Conservation (phyloP, 1,139 yeast species). For the Wickerhamomyces sp. region DNA sequence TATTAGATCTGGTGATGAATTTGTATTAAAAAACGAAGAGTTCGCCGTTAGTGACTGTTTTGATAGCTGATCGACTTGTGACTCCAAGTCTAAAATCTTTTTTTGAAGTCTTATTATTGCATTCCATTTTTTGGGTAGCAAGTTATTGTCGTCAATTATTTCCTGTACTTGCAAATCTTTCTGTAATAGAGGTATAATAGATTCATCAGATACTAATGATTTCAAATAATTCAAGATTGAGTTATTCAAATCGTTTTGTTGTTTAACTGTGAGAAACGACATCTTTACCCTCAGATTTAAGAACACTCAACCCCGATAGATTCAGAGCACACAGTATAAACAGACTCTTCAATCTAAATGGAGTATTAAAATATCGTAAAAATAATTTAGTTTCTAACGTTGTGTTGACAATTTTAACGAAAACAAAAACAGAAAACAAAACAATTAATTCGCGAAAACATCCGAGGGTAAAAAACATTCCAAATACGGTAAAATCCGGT, state of each 20-base stretch:
- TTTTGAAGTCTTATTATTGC: conserved; percentile 79
- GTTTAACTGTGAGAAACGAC: conserved; percentile 44
- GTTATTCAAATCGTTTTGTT: conserved; percentile 48
- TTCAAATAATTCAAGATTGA: conserved; percentile 53
- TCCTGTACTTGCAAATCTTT: conserved; percentile 13
- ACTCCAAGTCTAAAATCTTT: conserved; percentile 56
- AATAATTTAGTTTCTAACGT: too few species aligned
- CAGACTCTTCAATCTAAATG: too few species aligned
- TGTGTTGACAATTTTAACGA: neutral
- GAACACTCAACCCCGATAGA: too few species aligned
- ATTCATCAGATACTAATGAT: conserved; percentile 25
- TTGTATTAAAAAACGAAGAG: conserved; percentile 17
- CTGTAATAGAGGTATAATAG: conserved; percentile 13
- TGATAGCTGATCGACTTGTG: conserved; percentile 20
- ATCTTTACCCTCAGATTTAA: conserved; percentile 7
- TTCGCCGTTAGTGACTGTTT: conserved; percentile 10
- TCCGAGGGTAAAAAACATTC: neutral
- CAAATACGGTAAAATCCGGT: neutral
- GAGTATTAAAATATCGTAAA: too few species aligned
- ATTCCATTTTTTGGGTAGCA: conserved; percentile 85
- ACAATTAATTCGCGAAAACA: neutral
- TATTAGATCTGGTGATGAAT: conserved; percentile 28
- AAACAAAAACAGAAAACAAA: neutral
- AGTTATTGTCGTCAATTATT: conserved; percentile 27
- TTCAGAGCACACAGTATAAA: too few species aligned